These are phyloP conservation scores for Chloropicon primus DNA, from an alignment of 139 green algal genomes.

Conservation along the genomic window DNA sequence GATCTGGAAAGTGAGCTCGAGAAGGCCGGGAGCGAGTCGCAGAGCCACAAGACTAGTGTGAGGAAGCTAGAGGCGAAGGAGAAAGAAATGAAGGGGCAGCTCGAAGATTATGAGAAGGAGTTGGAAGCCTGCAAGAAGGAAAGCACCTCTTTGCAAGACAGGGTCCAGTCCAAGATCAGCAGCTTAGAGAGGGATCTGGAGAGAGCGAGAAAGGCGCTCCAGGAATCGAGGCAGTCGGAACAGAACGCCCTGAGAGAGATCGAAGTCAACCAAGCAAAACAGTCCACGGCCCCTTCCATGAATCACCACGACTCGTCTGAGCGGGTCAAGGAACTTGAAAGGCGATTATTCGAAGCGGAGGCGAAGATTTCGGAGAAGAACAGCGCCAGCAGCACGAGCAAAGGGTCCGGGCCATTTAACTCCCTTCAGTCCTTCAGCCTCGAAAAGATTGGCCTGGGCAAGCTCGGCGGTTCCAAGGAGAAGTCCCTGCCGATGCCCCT, in stretches of 20 bases:
- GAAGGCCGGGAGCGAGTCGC: not conserved
- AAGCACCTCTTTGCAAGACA: not conserved
- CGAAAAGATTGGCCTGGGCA: not conserved
- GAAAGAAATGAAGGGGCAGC: not conserved
- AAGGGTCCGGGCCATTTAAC: not conserved
- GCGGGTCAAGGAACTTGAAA: not conserved
- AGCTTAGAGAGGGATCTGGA: not conserved
- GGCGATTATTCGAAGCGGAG: not conserved
- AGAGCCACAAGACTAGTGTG: not conserved
- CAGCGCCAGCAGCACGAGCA: not conserved
- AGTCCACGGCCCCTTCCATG: no score
- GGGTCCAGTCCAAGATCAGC: not conserved
- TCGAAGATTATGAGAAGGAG: not conserved
- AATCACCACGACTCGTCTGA: not conserved
- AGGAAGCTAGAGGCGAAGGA: not conserved
- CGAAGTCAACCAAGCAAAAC: no score
- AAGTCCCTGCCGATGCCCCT: not conserved
- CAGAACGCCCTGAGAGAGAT: not conserved
- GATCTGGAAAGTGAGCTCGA: not conserved
- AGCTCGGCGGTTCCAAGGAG: not conserved
- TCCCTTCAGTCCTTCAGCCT: not conserved
- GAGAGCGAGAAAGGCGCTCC: not conserved
- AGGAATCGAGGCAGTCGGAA: not conserved
- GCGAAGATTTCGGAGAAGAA: not conserved
- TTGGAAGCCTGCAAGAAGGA: not conserved